Conservation (phyloP, 129 eudicot genomes). For the Gnaphalium uliginosum region DNA sequence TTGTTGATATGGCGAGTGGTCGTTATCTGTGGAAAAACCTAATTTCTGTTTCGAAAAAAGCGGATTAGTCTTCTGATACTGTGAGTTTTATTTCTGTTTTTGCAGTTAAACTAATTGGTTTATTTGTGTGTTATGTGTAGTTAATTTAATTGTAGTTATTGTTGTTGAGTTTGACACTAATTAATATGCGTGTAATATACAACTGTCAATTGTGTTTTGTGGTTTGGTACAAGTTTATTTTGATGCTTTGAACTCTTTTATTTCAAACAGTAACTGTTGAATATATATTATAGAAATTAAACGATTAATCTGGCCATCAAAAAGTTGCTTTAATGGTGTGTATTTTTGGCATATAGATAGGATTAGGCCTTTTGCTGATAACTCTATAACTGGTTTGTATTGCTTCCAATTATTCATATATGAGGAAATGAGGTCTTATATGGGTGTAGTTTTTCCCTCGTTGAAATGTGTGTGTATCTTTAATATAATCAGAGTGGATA, state of each 20-base stretch:
- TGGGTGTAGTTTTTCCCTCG: background rate
- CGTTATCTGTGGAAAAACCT: conserved; percentile 71
- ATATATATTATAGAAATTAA: background rate
- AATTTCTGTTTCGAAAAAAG: conserved; percentile 41
- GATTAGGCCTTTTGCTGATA: no score
- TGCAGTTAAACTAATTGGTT: background rate
- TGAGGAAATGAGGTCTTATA: background rate
- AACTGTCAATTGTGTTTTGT: conserved; percentile 13
- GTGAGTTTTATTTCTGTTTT: conserved; percentile 16
- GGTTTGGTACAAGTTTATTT: background rate
- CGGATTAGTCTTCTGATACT: conserved; percentile 17
- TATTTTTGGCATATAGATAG: background rate
- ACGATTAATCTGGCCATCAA: background rate
- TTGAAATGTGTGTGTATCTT: background rate
- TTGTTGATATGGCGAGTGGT: conserved; percentile 89
- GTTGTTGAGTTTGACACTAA: background rate
- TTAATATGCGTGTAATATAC: background rate
- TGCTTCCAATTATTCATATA: background rate
- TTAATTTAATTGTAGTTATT: background rate
- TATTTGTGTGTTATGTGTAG: background rate
- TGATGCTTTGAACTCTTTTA: conserved; percentile 8
- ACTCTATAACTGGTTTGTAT: no score
- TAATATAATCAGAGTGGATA: conserved; percentile 6
- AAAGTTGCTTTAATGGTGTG: no score
- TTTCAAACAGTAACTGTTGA: background rate